Percentiles rank a stretch among this genome's conserved stretches.
Conservation (phyloP, 768 basidiomycete species). For the Boletus subparvulus region DNA sequence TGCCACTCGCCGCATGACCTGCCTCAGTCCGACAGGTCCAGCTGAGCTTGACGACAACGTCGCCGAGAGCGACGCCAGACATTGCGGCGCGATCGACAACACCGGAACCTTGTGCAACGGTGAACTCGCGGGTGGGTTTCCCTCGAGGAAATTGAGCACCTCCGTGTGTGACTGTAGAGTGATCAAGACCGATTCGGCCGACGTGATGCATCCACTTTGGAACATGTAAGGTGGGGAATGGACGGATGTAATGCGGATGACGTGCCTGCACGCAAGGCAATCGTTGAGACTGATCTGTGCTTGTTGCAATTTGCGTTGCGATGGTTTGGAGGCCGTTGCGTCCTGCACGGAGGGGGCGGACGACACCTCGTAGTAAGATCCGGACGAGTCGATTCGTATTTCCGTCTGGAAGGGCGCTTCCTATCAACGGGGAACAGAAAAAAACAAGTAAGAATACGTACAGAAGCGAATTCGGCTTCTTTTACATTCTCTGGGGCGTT, state of each 20-base stretch:
- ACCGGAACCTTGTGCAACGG: conserved; percentile 57
- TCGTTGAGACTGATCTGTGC: conserved; percentile 97
- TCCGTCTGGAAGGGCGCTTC: conserved; percentile 61
- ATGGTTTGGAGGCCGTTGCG: conserved; percentile 22
- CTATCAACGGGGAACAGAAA: background rate
- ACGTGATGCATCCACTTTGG: conserved; percentile 93
- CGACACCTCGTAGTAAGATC: conserved; percentile 85
- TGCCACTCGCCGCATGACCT: conserved; percentile 68
- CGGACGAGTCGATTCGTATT: conserved; percentile 83
- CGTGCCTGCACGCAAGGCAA: conserved; percentile 95
- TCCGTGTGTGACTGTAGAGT: conserved; percentile 94
- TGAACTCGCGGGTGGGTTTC: conserved; percentile 46
- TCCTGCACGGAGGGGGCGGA: conserved; percentile 25
- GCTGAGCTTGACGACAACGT: conserved; percentile 49
- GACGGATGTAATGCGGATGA: conserved; percentile 5
- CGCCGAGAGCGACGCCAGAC: conserved; percentile 78
- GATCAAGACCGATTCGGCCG: conserved; percentile 95
- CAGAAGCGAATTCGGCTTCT: conserved; percentile 44
- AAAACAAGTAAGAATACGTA: conserved; percentile 23
- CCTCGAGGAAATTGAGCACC: conserved; percentile 74
- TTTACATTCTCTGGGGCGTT: conserved; percentile 41
- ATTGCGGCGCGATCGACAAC: conserved; percentile 88
- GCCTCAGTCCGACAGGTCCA: conserved; percentile 46
- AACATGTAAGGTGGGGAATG: conserved; percentile 9
- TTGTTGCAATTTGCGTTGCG: conserved; percentile 71